Evolutionary conservation across 257 asterid species (phyloP).

Genomic region (Ligustrum vulgare): DNA sequence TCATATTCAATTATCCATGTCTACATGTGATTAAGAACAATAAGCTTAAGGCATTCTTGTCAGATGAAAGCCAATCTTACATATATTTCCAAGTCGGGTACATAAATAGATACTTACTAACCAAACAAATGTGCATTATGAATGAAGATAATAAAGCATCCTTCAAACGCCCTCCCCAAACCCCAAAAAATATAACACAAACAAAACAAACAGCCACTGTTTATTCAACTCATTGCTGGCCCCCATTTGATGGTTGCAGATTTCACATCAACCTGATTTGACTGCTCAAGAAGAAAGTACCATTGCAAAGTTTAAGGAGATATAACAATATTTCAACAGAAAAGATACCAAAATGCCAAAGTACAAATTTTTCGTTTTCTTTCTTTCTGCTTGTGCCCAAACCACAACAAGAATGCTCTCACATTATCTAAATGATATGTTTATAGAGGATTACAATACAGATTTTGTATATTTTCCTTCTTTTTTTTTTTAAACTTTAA

Average conservation of each 20-base stretch:
- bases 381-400: not conserved
- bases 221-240: not conserved
- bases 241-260: not conserved
- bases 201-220: not conserved
- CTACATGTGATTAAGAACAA: not conserved
- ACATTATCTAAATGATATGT: not conserved
- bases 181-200: not conserved
- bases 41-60: not conserved
- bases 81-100: not conserved
- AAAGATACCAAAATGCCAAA: not conserved
- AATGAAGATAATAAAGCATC: not conserved
- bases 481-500: not conserved
- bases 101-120: not conserved
- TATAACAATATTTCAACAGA: not conserved
- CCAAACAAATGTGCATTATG: not conserved
- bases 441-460: not conserved
- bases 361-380: not conserved
- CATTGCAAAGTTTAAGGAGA: not conserved
- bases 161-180: not conserved
- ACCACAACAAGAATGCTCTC: not conserved
- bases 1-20: not conserved
- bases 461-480: not conserved
- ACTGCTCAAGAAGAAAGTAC: not conserved
- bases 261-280: not conserved
- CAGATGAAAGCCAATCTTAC: not conserved